Percentiles rank a stretch among this genome's conserved stretches.
phyloP scores from a whole-genome alignment of 2,329 filamentous ascomycete genomes.

The Exophiala mesophila region DNA sequence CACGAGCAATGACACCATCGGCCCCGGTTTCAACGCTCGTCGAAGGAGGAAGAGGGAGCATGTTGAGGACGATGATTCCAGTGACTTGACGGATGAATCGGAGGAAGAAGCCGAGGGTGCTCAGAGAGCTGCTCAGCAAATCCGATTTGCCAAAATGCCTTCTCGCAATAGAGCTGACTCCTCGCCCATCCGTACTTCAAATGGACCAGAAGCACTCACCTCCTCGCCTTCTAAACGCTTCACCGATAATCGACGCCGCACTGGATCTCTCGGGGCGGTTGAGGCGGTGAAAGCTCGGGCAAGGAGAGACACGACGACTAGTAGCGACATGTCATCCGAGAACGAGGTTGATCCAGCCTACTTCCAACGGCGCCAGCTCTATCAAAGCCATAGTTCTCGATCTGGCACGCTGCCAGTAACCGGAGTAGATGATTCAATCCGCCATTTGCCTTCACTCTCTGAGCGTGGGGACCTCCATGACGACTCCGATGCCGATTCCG shows the following conservation, averaged over 20 bases:
- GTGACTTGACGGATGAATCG: conserved; percentile 62
- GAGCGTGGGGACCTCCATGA: conserved; percentile 32
- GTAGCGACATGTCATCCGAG: conserved; percentile 62
- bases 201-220: conserved; percentile 46
- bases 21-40: conserved; percentile 46
- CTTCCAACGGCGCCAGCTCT: conserved; percentile 51
- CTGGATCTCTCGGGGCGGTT: conserved; percentile 53
- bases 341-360: conserved; percentile 53
- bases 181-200: conserved; percentile 65
- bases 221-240: conserved; percentile 52
- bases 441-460: conserved; percentile 22
- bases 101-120: conserved; percentile 54
- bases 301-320: conserved; percentile 59
- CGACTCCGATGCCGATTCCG: conserved; percentile 46
- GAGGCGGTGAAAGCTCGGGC: conserved; percentile 51
- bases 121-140: conserved; percentile 70
- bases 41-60: conserved; percentile 52
- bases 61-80: conserved; percentile 61
- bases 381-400: conserved; percentile 36
- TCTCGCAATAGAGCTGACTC: conserved; percentile 80
- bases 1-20: conserved; percentile 53
- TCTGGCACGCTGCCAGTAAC: conserved; percentile 21
- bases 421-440: conserved; percentile 4
- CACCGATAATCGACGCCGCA: conserved; percentile 44
- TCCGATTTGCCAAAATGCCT: conserved; percentile 95